Conservation (phyloP, 2,329 filamentous ascomycete species). For the Scedosporium aurantiacum region DNA sequence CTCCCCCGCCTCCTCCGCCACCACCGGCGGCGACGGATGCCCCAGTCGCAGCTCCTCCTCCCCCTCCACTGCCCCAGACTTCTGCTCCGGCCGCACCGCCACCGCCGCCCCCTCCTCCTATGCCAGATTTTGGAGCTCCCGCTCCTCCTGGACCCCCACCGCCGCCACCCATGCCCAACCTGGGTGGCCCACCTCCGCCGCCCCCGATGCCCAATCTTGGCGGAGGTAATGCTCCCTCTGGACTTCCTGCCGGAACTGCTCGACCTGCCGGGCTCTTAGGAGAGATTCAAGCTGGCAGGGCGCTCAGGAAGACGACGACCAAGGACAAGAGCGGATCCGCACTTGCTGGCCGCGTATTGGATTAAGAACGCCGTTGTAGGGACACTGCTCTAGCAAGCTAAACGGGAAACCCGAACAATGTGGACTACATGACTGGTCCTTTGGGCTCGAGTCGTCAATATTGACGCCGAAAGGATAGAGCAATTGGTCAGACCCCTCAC, state of each 20-base stretch:
- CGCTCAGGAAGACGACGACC: slow-evolving; percentile 78
- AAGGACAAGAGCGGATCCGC: slow-evolving; percentile 70
- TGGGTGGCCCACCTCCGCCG: slow-evolving; percentile 23
- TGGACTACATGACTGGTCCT: background rate
- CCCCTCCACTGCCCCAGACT: slow-evolving; percentile 17
- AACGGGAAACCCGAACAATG: background rate
- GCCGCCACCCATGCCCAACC: slow-evolving; percentile 23
- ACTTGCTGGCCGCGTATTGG: slow-evolving; percentile 65
- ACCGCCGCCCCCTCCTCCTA: slow-evolving; percentile 22
- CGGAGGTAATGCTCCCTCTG: slow-evolving; percentile 26
- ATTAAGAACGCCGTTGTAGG: slow-evolving; percentile 20
- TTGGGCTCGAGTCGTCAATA: background rate
- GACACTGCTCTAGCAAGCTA: background rate
- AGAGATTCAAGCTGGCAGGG: slow-evolving; percentile 70
- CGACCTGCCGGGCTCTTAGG: slow-evolving; percentile 58
- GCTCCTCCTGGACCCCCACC: slow-evolving; percentile 20
- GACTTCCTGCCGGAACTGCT: slow-evolving; percentile 32
- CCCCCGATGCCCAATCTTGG: slow-evolving; percentile 8
- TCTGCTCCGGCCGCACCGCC: slow-evolving; percentile 21
- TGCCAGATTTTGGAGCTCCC: slow-evolving; percentile 21
- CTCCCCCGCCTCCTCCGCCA: slow-evolving; percentile 20
- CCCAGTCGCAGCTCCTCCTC: slow-evolving; percentile 19
- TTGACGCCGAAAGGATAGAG: background rate
- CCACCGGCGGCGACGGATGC: slow-evolving; percentile 19
- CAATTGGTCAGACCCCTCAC: background rate